Percentiles rank a stretch among this genome's conserved stretches.
Evolutionary conservation across 768 basidiomycete genomes (phyloP).

Genomic region (Lentinus brumalis): DNA sequence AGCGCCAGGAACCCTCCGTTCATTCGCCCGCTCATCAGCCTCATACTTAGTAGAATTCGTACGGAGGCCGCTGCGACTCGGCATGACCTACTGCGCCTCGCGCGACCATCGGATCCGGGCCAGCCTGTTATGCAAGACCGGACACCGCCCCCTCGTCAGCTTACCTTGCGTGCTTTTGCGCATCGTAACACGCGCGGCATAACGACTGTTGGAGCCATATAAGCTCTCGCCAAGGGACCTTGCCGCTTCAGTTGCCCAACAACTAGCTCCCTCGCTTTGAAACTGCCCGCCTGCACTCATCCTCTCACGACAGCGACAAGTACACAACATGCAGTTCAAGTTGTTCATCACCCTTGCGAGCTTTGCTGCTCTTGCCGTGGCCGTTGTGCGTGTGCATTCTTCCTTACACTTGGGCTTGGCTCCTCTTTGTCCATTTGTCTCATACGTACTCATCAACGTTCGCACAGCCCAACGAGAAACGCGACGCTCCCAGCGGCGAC

Average conservation of each 20-base stretch:
- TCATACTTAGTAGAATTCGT: background rate
- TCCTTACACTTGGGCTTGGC: background rate
- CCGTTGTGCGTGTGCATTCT: background rate
- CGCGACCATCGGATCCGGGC: constrained; percentile 15
- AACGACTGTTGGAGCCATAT: background rate
- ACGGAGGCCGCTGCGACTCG: background rate
- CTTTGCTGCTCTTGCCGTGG: constrained; percentile 8
- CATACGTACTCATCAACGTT: background rate
- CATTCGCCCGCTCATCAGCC: constrained; percentile 7
- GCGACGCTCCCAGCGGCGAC: background rate
- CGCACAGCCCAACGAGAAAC: background rate
- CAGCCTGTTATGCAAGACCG: background rate
- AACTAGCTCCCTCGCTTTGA: background rate
- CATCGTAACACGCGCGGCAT: background rate
- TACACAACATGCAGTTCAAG: constrained; percentile 17
- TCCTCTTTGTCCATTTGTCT: too few species aligned
- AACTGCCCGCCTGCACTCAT: background rate
- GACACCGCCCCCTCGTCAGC: constrained; percentile 8
- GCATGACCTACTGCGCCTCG: constrained; percentile 11
- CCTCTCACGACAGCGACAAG: background rate
- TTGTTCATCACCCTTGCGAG: constrained; percentile 14
- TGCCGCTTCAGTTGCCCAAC: background rate
- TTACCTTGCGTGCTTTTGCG: background rate
- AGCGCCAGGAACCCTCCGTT: background rate
- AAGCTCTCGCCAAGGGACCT: background rate